Evolutionary conservation across 192 early-diverging fungal genomes (phyloP), one percentile per base, ranked within the genome.

Genomic region (Linnemannia elongata): DNA sequence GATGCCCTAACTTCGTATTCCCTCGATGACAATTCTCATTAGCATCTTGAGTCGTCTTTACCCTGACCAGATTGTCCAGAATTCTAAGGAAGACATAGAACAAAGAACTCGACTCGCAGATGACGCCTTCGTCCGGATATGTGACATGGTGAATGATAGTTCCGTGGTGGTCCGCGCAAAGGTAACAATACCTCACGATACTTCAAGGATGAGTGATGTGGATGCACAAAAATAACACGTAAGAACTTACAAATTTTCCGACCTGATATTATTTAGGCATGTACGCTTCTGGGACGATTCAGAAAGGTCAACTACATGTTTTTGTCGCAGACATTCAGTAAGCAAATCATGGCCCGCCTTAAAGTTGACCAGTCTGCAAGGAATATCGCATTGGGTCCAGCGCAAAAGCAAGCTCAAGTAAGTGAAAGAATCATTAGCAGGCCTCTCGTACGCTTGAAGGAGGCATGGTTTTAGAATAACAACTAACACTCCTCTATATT

Each of bases 51-150:
- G 92, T 81, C 89, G 88, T 27, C 77, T 90, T 45, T 91, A 93
- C 42, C 88, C 91, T 2, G 83, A 91, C 33, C 79, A 90, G 45
- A 77, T 78, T 3, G 88, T 90, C 8, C 81, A 82, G 45, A 88
- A 85, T n/a, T 84, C 88, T 9, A 54, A 52, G 47, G 75, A 39
- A 15, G 81, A 66, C 20, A 70, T 71, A 63, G 10, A 76, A 15
- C 72, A 76, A 22, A 60, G 82, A 38, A 89, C 88, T 72, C 74
- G 92, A 18, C 77, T 94, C 18, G 88, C 93, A 7, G 93, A 96
- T 77, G 95, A 97, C 82, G 94, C 96, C 30, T 96, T 97, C 82
- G 90, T 94, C 41, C 93, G 93, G 85, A 88, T 94, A n/a, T 97
- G 96, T 80, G 95, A 97, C 81, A 93, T 96, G 91, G 92, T 96